These are phyloP conservation scores for Leucosporidium scottii DNA, from an alignment of 768 basidiomycete genomes.

Conservation along the genomic window DNA sequence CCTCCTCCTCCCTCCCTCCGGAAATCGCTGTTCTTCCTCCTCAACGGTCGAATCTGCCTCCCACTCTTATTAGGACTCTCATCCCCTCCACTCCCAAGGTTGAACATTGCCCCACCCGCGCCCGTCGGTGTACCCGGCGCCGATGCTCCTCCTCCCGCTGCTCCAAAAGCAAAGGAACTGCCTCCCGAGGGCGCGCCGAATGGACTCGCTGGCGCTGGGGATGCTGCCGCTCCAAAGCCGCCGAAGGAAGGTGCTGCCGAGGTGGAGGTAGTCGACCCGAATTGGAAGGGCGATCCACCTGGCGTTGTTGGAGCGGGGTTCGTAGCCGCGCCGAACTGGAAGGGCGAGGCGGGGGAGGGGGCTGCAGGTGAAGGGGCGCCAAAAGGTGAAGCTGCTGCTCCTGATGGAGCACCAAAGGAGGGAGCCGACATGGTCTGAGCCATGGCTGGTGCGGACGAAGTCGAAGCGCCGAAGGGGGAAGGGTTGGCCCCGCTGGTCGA, in stretches of 20 bases:
- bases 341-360: not conserved
- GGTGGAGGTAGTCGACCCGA: not conserved
- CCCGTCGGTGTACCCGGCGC: too few species aligned
- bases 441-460: not conserved
- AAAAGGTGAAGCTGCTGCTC: not conserved
- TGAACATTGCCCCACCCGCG: not conserved
- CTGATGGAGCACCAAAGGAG: not conserved
- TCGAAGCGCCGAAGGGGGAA: not conserved
- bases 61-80: not conserved
- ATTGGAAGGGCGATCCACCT: not conserved
- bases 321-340: not conserved
- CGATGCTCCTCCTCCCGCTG: not conserved
- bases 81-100: not conserved
- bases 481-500: not conserved
- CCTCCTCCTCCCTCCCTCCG: too few species aligned
- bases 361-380: not conserved
- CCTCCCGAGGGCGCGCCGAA: not conserved
- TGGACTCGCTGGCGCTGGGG: not conserved
- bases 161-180: conserved; percentile 1
- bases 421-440: not conserved
- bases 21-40: not conserved
- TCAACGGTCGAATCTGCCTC: not conserved
- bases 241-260: conserved; percentile 3
- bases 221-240: conserved; percentile 7
- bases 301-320: not conserved